These are phyloP conservation scores for Anthracocystis setariae DNA, from an alignment of 1,284 basidiomycete species.

Conservation along the genomic window DNA sequence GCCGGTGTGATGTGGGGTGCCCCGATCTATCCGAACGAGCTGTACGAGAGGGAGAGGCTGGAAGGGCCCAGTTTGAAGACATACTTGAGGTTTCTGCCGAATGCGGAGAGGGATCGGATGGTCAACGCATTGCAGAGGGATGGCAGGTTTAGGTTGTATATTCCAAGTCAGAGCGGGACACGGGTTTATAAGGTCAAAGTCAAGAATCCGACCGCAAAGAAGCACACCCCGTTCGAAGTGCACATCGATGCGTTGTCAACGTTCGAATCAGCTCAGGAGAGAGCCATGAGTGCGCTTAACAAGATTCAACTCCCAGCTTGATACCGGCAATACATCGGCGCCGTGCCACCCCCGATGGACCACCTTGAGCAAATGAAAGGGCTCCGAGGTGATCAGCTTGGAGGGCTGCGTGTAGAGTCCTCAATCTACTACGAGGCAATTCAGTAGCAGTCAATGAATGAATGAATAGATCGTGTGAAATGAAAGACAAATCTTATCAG, in stretches of 20 bases:
- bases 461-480: no score
- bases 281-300: not conserved
- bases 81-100: constrained; percentile 3
- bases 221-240: not conserved
- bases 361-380: no score
- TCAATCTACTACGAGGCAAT: no score
- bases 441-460: no score
- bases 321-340: no score
- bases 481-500: no score
- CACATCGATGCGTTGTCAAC: not conserved
- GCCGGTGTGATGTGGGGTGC: not conserved
- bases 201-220: not conserved
- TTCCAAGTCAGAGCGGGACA: not conserved
- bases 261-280: not conserved
- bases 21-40: not conserved
- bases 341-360: no score
- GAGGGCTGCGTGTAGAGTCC: no score
- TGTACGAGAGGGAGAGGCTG: not conserved
- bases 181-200: constrained; percentile 13
- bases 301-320: not conserved
- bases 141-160: constrained; percentile 13
- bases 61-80: not conserved
- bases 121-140: constrained; percentile 8
- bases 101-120: not conserved
- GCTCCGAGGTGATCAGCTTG: no score